These are phyloP conservation scores for Tolypocladium capitatum DNA, from an alignment of 2,329 filamentous ascomycete species.

Conservation along the genomic window DNA sequence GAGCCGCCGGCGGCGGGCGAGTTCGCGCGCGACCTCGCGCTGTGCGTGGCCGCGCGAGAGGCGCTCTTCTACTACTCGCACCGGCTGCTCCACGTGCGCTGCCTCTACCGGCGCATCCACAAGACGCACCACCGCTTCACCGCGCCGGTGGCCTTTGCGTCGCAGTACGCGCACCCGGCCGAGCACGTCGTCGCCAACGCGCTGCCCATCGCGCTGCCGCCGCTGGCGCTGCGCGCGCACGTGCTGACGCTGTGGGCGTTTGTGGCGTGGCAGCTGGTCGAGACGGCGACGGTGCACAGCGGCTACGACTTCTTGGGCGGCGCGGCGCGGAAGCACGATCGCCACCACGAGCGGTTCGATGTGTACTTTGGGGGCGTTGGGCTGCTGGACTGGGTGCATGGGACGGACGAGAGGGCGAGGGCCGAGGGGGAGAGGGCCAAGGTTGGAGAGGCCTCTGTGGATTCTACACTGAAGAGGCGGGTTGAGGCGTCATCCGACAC, in stretches of 20 bases:
- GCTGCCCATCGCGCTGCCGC: conserved; percentile 36
- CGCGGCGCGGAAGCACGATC: conserved; percentile 37
- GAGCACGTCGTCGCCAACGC: conserved; percentile 42
- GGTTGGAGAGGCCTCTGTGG: too few relatives aligned
- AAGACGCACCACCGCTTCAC: conserved; percentile 44
- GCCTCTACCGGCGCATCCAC: conserved; percentile 36
- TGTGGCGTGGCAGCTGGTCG: conserved; percentile 31
- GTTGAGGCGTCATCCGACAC: too few relatives aligned
- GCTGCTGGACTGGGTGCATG: conserved; percentile 41
- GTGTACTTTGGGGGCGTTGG: conserved; percentile 40
- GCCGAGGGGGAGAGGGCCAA: neutral
- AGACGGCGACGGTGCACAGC: conserved; percentile 42
- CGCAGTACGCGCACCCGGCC: conserved; percentile 43
- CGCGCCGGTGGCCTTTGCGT: conserved; percentile 39
- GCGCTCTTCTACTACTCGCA: conserved; percentile 42
- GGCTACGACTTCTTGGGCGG: conserved; percentile 41
- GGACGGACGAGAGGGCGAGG: conserved; percentile 22
- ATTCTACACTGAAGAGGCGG: too few relatives aligned
- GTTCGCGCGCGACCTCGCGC: conserved; percentile 25
- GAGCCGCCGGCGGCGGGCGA: too few relatives aligned
- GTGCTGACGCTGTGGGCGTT: conserved; percentile 40
- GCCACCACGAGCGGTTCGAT: conserved; percentile 43
- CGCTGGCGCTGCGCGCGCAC: conserved; percentile 30
- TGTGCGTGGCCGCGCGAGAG: conserved; percentile 32
- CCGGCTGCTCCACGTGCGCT: conserved; percentile 35